A percentile compares a stretch with the other conserved stretches of the same genome.
These are phyloP conservation scores for Corniculantispora saksenae DNA, from an alignment of 2,329 filamentous ascomycete genomes.

Conservation along the genomic window DNA sequence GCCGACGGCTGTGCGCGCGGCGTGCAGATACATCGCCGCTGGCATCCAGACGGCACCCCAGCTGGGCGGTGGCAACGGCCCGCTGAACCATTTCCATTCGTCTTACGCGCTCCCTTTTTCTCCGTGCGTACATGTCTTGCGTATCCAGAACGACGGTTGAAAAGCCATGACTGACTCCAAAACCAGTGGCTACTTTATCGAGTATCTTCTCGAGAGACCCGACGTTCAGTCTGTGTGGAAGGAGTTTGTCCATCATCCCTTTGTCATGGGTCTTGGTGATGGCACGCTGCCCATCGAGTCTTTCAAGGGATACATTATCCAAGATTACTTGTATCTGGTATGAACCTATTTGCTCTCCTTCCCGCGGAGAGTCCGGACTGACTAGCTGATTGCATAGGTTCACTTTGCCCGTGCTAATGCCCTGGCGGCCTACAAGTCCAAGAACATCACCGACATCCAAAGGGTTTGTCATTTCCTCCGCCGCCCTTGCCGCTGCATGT, in stretches of 20 bases:
- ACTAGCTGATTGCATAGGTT: conserved; percentile 47
- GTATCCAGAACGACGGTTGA: neutral
- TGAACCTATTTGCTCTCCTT: conserved; percentile 24
- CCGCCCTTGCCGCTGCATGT: no score
- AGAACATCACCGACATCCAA: conserved; percentile 70
- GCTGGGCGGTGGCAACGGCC: conserved; percentile 68
- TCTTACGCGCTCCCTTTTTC: conserved; percentile 67
- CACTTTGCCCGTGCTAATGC: conserved; percentile 89
- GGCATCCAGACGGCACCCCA: conserved; percentile 66
- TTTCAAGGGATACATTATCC: conserved; percentile 87
- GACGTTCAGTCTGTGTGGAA: conserved; percentile 77
- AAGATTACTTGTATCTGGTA: conserved; percentile 90
- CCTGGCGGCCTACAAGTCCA: conserved; percentile 82
- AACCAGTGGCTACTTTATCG: conserved; percentile 71
- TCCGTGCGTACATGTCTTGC: conserved; percentile 46
- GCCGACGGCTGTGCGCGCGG: conserved; percentile 62
- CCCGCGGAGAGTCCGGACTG: neutral
- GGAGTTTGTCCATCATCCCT: conserved; percentile 76
- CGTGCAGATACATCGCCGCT: conserved; percentile 70
- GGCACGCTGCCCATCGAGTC: conserved; percentile 72
- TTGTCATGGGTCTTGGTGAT: conserved; percentile 74
- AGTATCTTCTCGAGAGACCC: conserved; percentile 75
- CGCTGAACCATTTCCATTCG: conserved; percentile 79
- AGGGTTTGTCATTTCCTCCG: conserved; percentile 48
- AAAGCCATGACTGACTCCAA: neutral